A percentile compares a stretch with the other conserved stretches of the same genome.
Conservation (phyloP, 129 eudicot genomes). For the Helianthus tuberosus region DNA sequence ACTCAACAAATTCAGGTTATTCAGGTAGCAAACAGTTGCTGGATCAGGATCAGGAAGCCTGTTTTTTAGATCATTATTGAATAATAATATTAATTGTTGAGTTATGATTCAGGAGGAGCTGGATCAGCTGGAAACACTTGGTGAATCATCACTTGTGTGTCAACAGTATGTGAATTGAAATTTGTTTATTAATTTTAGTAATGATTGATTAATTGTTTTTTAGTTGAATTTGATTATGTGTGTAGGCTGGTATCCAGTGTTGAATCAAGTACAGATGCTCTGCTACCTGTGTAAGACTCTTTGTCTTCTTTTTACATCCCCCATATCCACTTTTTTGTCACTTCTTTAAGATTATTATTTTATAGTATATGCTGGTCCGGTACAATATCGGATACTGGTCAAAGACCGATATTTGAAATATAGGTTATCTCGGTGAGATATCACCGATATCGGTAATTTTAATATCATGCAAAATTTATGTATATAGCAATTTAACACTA, state of each 20-base stretch:
- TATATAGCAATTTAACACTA: too few species aligned
- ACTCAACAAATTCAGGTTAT: slow-evolving; percentile 39
- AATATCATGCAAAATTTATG: too few species aligned
- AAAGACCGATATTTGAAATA: too few species aligned
- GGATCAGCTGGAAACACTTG: slow-evolving; percentile 68
- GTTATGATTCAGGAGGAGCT: slow-evolving; percentile 60
- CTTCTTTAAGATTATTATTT: slow-evolving; percentile 10
- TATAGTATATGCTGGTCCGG: not conserved
- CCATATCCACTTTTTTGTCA: slow-evolving; percentile 33
- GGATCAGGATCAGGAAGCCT: not conserved
- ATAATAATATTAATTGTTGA: not conserved
- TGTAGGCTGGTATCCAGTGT: slow-evolving; percentile 66
- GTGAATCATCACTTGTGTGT: slow-evolving; percentile 71
- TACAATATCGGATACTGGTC: too few species aligned
- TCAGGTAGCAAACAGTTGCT: slow-evolving; percentile 21
- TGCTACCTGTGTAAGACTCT: slow-evolving; percentile 72
- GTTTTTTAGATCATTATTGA: slow-evolving; percentile 9
- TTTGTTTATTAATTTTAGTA: not conserved
- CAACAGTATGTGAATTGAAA: slow-evolving; percentile 53
- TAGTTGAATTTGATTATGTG: not conserved
- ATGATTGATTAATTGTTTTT: not conserved
- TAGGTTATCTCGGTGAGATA: too few species aligned
- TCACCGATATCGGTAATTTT: too few species aligned
- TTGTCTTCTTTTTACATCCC: slow-evolving; percentile 23
- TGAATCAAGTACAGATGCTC: slow-evolving; percentile 75